Percentiles rank a stretch among this genome's conserved stretches.
phyloP scores from a whole-genome alignment of 805 yeast genomes.

The Wickerhamiella bombiphila region DNA sequence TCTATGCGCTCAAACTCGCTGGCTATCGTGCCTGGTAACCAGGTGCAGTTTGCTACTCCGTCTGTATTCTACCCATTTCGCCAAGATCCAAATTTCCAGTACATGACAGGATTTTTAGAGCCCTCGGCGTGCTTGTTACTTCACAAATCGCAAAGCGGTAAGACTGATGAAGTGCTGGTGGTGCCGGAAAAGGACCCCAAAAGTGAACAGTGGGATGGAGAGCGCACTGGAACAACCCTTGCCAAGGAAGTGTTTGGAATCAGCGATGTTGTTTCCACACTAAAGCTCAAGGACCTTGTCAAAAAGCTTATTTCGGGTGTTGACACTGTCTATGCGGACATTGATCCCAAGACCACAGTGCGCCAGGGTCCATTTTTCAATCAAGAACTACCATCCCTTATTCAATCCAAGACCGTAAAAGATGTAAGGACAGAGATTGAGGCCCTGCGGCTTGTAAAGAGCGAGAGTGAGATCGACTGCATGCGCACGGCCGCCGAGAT shows the following conservation, averaged over 20 bases:
- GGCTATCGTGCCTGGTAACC: conserved; percentile 61
- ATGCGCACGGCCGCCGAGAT: conserved; percentile 76
- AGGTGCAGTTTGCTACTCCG: conserved; percentile 69
- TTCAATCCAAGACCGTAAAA: conserved; percentile 6
- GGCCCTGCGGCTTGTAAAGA: conserved; percentile 46
- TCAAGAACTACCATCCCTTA: conserved; percentile 15
- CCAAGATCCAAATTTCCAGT: conserved; percentile 78
- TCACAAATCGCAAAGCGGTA: conserved; percentile 32
- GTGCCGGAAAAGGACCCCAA: conserved; percentile 71
- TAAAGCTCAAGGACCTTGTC: conserved; percentile 9
- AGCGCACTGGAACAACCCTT: conserved; percentile 72
- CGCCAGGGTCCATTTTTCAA: conserved; percentile 15
- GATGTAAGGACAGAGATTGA: conserved; percentile 16
- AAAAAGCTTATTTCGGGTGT: conserved; percentile 9
- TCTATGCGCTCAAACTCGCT: conserved; percentile 47
- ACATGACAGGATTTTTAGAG: conserved; percentile 85
- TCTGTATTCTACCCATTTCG: conserved; percentile 85
- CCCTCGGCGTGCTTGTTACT: conserved; percentile 56
- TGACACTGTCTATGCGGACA: conserved; percentile 15
- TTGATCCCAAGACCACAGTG: conserved; percentile 14
- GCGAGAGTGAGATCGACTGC: conserved; percentile 56
- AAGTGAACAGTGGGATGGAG: conserved; percentile 92
- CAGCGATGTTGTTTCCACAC: conserved; percentile 40
- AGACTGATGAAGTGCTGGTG: conserved; percentile 39
- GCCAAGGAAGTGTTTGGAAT: conserved; percentile 78